phyloP scores from a whole-genome alignment of 805 yeast species.

The Candida ponderosae region DNA sequence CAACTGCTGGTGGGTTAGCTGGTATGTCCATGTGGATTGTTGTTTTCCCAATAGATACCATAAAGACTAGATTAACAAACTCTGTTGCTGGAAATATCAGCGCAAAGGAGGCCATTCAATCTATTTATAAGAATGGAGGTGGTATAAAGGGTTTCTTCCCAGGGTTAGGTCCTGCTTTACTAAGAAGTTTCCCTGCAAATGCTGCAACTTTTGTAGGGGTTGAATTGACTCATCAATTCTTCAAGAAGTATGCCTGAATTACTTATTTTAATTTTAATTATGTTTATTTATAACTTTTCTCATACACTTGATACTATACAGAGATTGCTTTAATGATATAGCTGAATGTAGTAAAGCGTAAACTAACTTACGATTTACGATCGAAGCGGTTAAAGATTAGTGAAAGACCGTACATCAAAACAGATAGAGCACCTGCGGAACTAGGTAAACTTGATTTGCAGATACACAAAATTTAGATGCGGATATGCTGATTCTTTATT shows the following conservation, averaged over 20 bases:
- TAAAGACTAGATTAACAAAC: constrained; percentile 46
- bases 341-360: too few species aligned
- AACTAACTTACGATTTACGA: too few species aligned
- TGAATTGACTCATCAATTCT: constrained; percentile 55
- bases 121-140: constrained; percentile 59
- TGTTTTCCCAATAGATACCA: constrained; percentile 93
- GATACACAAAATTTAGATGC: too few species aligned
- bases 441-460: too few species aligned
- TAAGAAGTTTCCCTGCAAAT: constrained; percentile 95
- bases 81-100: constrained; percentile 33
- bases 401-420: too few species aligned
- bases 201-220: constrained; percentile 99
- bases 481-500: too few species aligned
- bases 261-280: too few species aligned
- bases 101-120: constrained; percentile 56
- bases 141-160: constrained; percentile 94
- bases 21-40: constrained; percentile 97
- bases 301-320: too few species aligned
- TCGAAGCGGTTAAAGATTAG: too few species aligned
- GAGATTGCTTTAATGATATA: too few species aligned
- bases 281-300: too few species aligned
- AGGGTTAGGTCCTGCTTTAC: constrained; percentile 91
- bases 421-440: too few species aligned
- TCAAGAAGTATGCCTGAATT: constrained; percentile 21
- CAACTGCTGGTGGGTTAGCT: constrained; percentile 90